Evolutionary conservation across 768 basidiomycete genomes (phyloP), one percentile per base, ranked within the genome.

Genomic region (Pulveroboletus frians): DNA sequence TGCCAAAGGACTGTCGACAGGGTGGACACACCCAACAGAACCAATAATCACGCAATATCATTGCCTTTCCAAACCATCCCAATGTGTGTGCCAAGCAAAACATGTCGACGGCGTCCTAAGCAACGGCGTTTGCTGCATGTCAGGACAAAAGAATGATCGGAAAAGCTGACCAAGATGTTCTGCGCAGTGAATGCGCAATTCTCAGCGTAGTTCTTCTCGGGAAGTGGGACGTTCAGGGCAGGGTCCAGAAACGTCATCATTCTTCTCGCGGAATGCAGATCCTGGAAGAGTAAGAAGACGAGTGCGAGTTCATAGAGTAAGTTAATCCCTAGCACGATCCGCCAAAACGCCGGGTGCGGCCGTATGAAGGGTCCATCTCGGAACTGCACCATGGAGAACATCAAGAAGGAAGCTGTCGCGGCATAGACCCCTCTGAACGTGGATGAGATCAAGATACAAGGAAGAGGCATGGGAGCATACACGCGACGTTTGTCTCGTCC

Each of bases 61-160:
- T 78, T 4, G 91, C 90, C 67, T 93, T 93, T 37, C 90, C 89
- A 64, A 90, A 92, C 90, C 90, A 93, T 5, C 90, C 90, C 41
- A 92, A 64, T 34, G 88, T 71, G 64, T 93, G 90, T 26, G 90
- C 90, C 15, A 92, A 56, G 60, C 89, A 92, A 64, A 93, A 93
- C 47, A 92, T 84, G 62, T 93, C 90, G 27, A 93, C 65, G 4
- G 90, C 86, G 60, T 85, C 78, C 86, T 91, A 54, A 2, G 3
- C 36, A 43, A 43, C 27, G 21, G 43, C 36, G 36, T 56, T 46
- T 1, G 26, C 7, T 42, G 26, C 14, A 20, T 43, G 42, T 52
- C 43, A 57, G 46, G 17, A 45, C 7, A 17, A 9, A 21, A 3
- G 14, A 21, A 10, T 8, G 5, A 23, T 26, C 32, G 11, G 32